A percentile compares a stretch with the other conserved stretches of the same genome.
Conservation (phyloP, 345 rosid species). For the Salix dunnii region DNA sequence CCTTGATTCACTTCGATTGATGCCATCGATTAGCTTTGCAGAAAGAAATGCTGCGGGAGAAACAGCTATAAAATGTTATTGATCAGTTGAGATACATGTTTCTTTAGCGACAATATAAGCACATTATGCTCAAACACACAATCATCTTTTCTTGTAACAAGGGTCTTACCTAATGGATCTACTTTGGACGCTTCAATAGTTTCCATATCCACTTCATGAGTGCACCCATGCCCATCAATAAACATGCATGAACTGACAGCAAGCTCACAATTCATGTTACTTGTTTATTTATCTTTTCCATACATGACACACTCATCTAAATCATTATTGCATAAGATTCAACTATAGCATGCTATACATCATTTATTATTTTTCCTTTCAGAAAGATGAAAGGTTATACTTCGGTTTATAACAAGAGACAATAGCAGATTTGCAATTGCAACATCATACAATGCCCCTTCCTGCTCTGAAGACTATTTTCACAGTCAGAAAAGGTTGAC, state of each 20-base stretch:
- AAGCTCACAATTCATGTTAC: background rate
- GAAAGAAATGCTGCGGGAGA: conserved; percentile 55
- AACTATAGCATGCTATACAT: background rate
- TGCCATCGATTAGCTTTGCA: conserved; percentile 76
- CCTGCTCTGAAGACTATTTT: background rate
- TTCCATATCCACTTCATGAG: conserved; percentile 57
- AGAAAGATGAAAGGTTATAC: background rate
- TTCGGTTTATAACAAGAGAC: background rate
- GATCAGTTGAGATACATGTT: background rate
- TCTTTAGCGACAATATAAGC: background rate
- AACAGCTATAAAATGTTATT: conserved; percentile 9
- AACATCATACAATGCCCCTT: background rate
- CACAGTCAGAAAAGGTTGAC: background rate
- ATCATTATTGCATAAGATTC: background rate
- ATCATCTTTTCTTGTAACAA: background rate
- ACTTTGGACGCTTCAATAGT: conserved; percentile 50
- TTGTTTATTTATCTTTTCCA: background rate
- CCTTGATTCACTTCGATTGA: conserved; percentile 75
- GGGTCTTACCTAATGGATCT: conserved; percentile 58
- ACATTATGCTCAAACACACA: background rate
- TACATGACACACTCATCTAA: background rate
- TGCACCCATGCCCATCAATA: conserved; percentile 50
- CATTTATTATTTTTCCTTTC: background rate
- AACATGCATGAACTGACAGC: conserved; percentile 65
- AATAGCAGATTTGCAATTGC: background rate